Base-by-base conservation (phyloP, 2,329 filamentous ascomycete genomes). In the Trichoderma sp. region DNA sequence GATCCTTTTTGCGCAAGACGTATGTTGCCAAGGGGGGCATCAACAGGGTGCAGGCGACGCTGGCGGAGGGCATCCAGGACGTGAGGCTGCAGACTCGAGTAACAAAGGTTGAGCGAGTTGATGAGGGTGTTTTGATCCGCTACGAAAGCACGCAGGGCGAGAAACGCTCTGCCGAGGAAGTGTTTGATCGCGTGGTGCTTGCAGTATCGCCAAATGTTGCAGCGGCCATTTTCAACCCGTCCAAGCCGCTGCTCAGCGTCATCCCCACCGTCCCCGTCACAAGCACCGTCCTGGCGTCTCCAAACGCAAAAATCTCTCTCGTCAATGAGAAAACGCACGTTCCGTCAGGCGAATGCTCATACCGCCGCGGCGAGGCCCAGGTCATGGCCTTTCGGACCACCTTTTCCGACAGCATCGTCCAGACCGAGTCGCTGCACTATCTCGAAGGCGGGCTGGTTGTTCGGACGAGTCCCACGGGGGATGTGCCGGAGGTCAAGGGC, bases 141-240 rank as follows among this genome's bases (percentile, higher is more conserved):
- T 58, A 35, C 19, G 37, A 66, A 13, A 21, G 52, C 29, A 27
- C 27, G 7, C 27, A 52, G 3, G 63, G 16, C 7, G 37, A 68
- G 55, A 19, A 62, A 1, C 70, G 60, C 5, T 16, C 72, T 24
- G 35, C 40, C n/a, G 73, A 78, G 29, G 79, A 83, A 21, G 64
- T 72, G 0, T 88, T 87, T 64, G 85, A 88, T 64, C 79, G 79
- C 2, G 85, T 87, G 0, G 77, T 89, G 29, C 77, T 89, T 1
- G 86, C 85, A 0, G 84, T 88, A 1, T 83, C 86, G 0, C 87
- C 87, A 0, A 82, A 87, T 71, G 81, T 86, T 4, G 84, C 83
- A 0, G 82, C 80, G 5, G 75, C 75, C 6, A 79, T 89, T 14
- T 88, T 85, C 70, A 71, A 75, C 1, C 84, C 84, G 0, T 72